These are phyloP conservation scores for Tranzscheliella williamsii DNA, from an alignment of 1,284 basidiomycete species.

Conservation along the genomic window DNA sequence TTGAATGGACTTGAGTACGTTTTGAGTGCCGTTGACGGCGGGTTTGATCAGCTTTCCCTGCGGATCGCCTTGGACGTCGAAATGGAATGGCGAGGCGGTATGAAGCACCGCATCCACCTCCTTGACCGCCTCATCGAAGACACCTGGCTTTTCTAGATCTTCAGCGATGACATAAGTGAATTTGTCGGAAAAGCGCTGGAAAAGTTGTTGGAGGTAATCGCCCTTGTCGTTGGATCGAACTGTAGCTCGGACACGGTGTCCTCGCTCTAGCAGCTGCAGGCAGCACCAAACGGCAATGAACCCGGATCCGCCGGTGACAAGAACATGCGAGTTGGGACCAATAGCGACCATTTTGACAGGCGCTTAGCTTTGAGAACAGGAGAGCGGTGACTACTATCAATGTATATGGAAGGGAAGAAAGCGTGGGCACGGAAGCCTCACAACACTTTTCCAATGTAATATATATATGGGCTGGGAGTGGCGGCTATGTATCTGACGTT, in stretches of 20 bases:
- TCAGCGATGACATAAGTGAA: constrained; percentile 67
- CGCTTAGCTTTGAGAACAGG: no score
- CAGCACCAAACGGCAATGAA: constrained; percentile 61
- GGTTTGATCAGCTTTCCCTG: constrained; percentile 66
- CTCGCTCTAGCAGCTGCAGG: constrained; percentile 63
- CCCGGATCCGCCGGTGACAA: constrained; percentile 63
- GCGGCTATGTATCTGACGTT: no score
- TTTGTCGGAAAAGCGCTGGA: constrained; percentile 64
- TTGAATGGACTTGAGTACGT: constrained; percentile 67
- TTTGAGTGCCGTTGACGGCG: constrained; percentile 70
- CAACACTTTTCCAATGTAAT: no score
- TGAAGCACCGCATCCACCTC: constrained; percentile 70
- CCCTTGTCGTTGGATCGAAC: constrained; percentile 67
- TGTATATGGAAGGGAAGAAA: no score
- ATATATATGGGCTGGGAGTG: no score
- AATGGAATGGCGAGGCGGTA: constrained; percentile 67
- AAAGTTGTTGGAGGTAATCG: constrained; percentile 64
- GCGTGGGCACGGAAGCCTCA: no score
- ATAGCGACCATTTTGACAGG: constrained; percentile 63
- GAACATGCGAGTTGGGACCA: constrained; percentile 62
- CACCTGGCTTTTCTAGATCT: constrained; percentile 68
- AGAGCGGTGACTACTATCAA: no score
- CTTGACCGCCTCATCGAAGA: constrained; percentile 73
- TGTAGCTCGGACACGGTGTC: constrained; percentile 66
- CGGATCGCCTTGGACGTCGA: constrained; percentile 49